Conservation (phyloP, 441 rosid species). For the Corymbia citriodora region DNA sequence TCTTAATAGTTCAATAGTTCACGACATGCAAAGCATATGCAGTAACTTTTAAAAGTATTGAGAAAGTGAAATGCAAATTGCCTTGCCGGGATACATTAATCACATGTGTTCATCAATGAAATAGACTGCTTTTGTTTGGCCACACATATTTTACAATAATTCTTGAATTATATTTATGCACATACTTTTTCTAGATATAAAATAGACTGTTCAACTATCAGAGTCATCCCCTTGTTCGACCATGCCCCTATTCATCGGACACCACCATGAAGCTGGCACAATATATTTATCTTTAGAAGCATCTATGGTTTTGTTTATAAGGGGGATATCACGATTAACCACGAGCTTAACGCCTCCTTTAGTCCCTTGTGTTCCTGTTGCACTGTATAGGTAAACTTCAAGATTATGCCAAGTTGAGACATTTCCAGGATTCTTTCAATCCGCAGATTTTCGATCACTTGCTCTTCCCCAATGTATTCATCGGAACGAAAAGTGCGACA, state of each 20-base stretch:
- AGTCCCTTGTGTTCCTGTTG: constrained; percentile 4
- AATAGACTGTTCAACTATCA: neutral
- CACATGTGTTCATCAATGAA: neutral
- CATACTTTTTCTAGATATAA: neutral
- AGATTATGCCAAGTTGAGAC: neutral
- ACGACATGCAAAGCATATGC: neutral
- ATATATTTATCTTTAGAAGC: constrained; percentile 28
- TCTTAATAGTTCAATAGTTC: neutral
- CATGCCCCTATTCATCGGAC: constrained; percentile 63
- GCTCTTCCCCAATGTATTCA: constrained; percentile 13
- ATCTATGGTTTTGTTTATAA: neutral
- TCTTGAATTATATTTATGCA: neutral
- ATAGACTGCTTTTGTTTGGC: neutral
- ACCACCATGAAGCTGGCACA: constrained; percentile 57
- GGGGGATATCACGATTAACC: neutral
- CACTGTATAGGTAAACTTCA: constrained; percentile 7
- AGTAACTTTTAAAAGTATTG: too few relatives aligned
- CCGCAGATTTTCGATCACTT: constrained; percentile 5
- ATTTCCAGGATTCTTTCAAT: neutral
- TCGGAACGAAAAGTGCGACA: neutral
- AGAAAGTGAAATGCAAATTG: neutral
- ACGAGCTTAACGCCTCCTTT: neutral
- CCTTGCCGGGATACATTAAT: neutral
- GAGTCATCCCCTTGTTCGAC: constrained; percentile 43
- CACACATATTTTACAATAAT: neutral